Base-by-base conservation (phyloP, 495 filamentous ascomycete species). In the Hypomontagnella submonticulosa region DNA sequence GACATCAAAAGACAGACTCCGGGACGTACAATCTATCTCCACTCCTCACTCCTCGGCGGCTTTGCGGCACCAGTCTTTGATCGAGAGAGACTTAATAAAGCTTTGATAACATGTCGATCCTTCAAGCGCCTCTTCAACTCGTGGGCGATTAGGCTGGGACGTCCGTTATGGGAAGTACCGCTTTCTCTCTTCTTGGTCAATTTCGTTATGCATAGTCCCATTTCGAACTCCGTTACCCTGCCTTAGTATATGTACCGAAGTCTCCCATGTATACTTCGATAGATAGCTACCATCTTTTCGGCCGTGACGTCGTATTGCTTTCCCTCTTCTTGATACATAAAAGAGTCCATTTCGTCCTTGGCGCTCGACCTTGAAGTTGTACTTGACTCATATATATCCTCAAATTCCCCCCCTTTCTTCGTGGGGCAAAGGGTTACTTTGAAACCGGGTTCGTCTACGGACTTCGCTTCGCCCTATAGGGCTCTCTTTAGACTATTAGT, bases 11-110 rank as follows among this genome's bases (percentile, higher is more conserved):
- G 34, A 57, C 44, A 15, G 37, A 30, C 44, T 47, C 62, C 47
- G 19, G 53, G 32, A 36, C 46, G 13, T 50, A 59, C 36, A 62
- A 48, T 69, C 48, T 52, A 65, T 61, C 67, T 64, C 67, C 66
- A 66, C 65, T 59, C 61, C 63, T 73, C 63, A 71, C 67, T 56
- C 62, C 57, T 67, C 69, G 67, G 73, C 68, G 60, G 51, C 68
- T 70, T 75, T 63, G 48, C 63, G 62, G 71, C 60, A 71, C 61
- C 66, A 70, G 67, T 58, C 20, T 70, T 50, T 60, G 57, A 61
- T 62, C 67, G 42, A 61, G 52, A 50, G 42, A 61, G 52, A 50
- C 53, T 68, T 61, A 61, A 48, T 64, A 62, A 58, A 15, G 34
- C 46, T 36, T 58, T 70, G 67, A 70, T 66, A 70, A 57, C 57